Evolutionary conservation across 2,329 filamentous ascomycete genomes (phyloP).

Genomic region (Fusarium nematophilum): DNA sequence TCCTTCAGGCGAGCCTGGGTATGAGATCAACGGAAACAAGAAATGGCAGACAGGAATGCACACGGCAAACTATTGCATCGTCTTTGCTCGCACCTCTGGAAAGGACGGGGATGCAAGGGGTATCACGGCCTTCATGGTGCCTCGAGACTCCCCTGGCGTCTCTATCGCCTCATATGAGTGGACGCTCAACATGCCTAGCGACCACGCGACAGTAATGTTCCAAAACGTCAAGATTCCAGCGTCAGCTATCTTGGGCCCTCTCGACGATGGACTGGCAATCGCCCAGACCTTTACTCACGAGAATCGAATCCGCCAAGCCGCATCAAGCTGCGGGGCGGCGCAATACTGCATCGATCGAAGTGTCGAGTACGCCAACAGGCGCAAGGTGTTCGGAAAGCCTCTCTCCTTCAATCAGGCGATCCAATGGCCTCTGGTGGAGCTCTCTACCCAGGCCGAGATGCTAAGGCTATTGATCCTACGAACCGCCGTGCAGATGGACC

Average conservation of each 20-base stretch:
- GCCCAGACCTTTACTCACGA: conserved; percentile 34
- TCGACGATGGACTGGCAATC: conserved; percentile 24
- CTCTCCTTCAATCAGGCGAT: conserved; percentile 28
- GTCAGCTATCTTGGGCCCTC: conserved; percentile 15
- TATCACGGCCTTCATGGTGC: conserved; percentile 29
- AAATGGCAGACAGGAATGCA: conserved; percentile 33
- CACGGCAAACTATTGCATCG: conserved; percentile 20
- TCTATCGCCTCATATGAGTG: conserved; percentile 25
- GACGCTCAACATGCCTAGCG: conserved; percentile 35
- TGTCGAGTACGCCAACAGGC: conserved; percentile 22
- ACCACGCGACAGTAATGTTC: conserved; percentile 3
- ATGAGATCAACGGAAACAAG: conserved; percentile 31
- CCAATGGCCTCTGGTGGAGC: conserved; percentile 33
- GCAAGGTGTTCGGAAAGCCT: conserved; percentile 27
- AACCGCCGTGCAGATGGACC: conserved; percentile 29
- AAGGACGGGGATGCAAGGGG: conserved; percentile 21
- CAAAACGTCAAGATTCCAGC: not conserved
- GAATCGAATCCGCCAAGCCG: conserved; percentile 31
- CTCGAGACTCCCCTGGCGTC: conserved; percentile 13
- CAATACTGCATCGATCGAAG: conserved; percentile 24
- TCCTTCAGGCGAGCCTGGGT: conserved; percentile 9
- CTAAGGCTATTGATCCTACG: conserved; percentile 27
- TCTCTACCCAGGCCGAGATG: conserved; percentile 29
- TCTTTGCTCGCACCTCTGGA: conserved; percentile 32
- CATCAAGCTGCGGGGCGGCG: conserved; percentile 27